Base-by-base conservation (phyloP, 192 early-diverging fungal genomes). In the Coemansia sp. region DNA sequence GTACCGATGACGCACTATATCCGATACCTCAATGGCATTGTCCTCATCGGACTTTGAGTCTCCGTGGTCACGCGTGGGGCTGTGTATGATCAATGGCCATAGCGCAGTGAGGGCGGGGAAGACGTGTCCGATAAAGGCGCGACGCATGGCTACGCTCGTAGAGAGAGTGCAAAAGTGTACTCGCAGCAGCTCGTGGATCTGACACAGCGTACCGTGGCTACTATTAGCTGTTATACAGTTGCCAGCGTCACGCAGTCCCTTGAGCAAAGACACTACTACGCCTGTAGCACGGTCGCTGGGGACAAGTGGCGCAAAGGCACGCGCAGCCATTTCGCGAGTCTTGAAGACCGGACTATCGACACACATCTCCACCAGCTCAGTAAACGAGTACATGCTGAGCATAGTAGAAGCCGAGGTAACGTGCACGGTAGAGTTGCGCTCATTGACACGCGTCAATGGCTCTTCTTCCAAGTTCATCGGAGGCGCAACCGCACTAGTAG, bases 311-410 rank as follows among this genome's bases (percentile, higher is more conserved):
- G 91, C 90, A 59, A 93, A 82, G 0, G 96, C 93, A 36, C 94
- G 86, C 3, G 92, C 91, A 0, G 93, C 88, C 88, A 96, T 93
- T 74, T 96, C 95, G 52, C 96, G 87, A 1, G 91, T 94, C 80
- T 93, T 87, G 72, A 68, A 79, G 34, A 88, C 85, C 1, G 85
- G 77, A 18, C 74, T 77, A 52, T 80, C 82, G 2, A 80, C 63
- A 33, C 82, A 85, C 66, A 72, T 59, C 72, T 85, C 82, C 13
- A 85, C 82, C 18, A 85, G 75, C 68, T 80, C 82, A 2, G 78
- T 77, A 65, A 85, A 85, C 66, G 77, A 74, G 63, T 80, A 85
- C 82, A 85, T 85, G 75, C 74, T 80, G 20, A 85, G 74, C 74
- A 77, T 77, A 1, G 78, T 73, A 5, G 82, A 80, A 1, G 78